Conservation (phyloP, 345 rosid species). For the Punica granatum region DNA sequence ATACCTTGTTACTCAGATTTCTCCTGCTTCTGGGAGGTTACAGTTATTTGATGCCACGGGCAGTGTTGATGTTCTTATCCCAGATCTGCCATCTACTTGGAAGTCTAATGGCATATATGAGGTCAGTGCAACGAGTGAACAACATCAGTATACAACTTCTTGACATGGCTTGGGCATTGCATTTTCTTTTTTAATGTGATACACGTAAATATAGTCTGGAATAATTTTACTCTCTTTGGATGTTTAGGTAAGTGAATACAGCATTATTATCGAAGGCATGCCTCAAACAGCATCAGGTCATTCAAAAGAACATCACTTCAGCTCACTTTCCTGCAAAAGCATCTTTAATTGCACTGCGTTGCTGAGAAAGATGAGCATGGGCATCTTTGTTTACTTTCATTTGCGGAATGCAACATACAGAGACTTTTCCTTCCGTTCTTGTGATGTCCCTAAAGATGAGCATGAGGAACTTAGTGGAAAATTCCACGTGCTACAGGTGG, state of each 20-base stretch:
- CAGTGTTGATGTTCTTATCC: conserved; percentile 56
- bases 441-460: conserved; percentile 24
- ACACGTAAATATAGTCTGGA: not conserved
- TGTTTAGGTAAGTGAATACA: conserved; percentile 58
- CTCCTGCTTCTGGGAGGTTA: conserved; percentile 59
- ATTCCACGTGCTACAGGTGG: conserved; percentile 54
- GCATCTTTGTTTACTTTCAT: conserved; percentile 33
- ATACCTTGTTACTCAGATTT: conserved; percentile 28
- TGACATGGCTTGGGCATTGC: not conserved
- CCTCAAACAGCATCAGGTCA: conserved; percentile 27
- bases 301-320: conserved; percentile 18
- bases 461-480: conserved; percentile 32
- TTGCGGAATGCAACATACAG: conserved; percentile 27
- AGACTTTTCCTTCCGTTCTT: conserved; percentile 29
- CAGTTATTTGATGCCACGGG: conserved; percentile 71
- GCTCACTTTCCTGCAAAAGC: conserved; percentile 38
- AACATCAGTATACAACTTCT: not conserved
- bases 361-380: conserved; percentile 26
- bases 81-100: conserved; percentile 61
- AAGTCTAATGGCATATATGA: conserved; percentile 37
- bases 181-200: not conserved
- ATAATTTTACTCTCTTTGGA: conserved; percentile 13
- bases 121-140: conserved; percentile 30
- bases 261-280: conserved; percentile 44
- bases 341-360: conserved; percentile 30